Base-by-base conservation (phyloP, 73 alveolate genomes). In the Paraurostyla sp. region DNA sequence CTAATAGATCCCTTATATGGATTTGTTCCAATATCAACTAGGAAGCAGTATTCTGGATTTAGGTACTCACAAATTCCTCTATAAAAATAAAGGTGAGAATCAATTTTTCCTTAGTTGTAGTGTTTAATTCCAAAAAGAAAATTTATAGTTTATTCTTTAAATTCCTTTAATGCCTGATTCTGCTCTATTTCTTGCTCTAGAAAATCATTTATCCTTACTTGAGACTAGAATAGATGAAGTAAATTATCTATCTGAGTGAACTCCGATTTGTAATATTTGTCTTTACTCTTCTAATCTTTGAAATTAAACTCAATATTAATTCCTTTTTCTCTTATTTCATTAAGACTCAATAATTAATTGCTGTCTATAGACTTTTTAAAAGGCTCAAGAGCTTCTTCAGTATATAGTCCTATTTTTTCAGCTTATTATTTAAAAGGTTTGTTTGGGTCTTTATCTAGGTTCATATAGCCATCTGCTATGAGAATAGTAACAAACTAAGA, bases 91-190 rank as follows among this genome's bases (percentile, higher is more conserved):
- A 88, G 80, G 38, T 88, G 94, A 6, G 84, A 43, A 23, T 89
- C 94, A 3, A 89, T 89, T 76, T 89, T 89, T 20, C 83, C 76
- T 35, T 35, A 49, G 73, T 89, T 89, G 50, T 41, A 80, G 35
- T 89, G 94, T 50, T 89, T 89, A 1, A 83, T 82, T 13, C 86
- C 87, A 73, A 88, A 88, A 36, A 88, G 36, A 30, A 88, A 40
- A n/a, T 88, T 76, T 0, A 88, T 68, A 9, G 29, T 3, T 7
- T 73, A 30, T 45, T 73, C 7, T 36, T 25, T 45, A 45, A 48
- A 50, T 13, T 45, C 57, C 13, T n/a, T 22, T 43, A 48, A 15
- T 7, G 71, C 22, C 13, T 16, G 56, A 48, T 73, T n/a, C n/a
- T n/a, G n/a, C n/a, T n/a, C 71, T n/a, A 45, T 23, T 18, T 73